Percentiles rank a stretch among this genome's conserved stretches.
Conservation (phyloP, 192 early-diverging fungal genomes). For the Linnemannia elongata region DNA sequence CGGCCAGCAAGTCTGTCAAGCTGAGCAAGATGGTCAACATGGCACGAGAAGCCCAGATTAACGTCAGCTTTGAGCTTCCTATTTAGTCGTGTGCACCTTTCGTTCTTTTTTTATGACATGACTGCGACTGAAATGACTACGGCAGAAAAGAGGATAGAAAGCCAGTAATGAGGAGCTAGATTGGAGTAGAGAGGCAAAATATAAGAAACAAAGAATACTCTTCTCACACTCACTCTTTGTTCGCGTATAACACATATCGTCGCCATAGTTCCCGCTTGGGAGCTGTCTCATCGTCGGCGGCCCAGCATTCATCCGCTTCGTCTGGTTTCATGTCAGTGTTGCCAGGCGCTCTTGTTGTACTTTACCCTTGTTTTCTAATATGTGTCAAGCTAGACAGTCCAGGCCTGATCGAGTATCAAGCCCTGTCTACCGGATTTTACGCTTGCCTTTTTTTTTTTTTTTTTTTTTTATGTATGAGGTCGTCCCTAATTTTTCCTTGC, state of each 20-base stretch:
- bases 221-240: background rate
- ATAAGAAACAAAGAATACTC: background rate
- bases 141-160: background rate
- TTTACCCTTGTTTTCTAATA: background rate
- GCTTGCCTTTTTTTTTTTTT: background rate
- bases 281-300: background rate
- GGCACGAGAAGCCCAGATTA: conserved; percentile 80
- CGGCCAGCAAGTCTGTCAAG: conserved; percentile 89
- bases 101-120: background rate
- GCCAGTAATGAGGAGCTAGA: background rate
- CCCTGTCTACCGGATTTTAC: background rate
- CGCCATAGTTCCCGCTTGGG: background rate
- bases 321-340: background rate
- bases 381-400: background rate
- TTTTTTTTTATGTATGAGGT: background rate
- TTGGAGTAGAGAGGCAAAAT: background rate
- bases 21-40: conserved; percentile 87
- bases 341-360: background rate
- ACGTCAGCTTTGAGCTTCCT: conserved; percentile 78
- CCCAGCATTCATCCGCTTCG: background rate
- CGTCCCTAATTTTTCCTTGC: background rate
- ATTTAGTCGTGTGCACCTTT: conserved; percentile 21
- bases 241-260: background rate
- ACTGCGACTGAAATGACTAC: background rate
- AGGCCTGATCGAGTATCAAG: background rate